These are phyloP conservation scores for Colletotrichum aenigma DNA, from an alignment of 2,329 filamentous ascomycete genomes.

Conservation along the genomic window DNA sequence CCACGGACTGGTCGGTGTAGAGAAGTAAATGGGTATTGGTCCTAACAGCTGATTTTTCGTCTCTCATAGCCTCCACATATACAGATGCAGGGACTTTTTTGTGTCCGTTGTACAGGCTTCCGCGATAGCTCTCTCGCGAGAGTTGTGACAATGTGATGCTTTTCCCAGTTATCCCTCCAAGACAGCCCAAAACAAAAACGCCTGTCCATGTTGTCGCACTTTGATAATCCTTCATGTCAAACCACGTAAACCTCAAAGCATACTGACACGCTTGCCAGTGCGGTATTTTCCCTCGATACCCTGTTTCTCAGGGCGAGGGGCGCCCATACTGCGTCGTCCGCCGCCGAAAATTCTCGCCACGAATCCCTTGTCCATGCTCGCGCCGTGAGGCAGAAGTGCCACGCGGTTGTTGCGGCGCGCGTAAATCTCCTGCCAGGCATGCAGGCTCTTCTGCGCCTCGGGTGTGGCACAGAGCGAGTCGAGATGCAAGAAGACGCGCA, in stretches of 20 bases:
- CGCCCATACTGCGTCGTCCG: background rate
- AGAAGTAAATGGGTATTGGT: constrained; percentile 17
- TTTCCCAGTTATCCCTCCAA: background rate
- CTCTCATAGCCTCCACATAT: background rate
- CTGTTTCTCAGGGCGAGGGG: constrained; percentile 4
- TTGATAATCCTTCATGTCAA: background rate
- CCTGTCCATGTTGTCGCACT: background rate
- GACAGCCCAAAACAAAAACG: background rate
- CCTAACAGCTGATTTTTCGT: constrained; percentile 5
- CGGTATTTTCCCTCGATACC: background rate
- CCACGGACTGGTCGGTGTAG: background rate
- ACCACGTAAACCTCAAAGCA: background rate
- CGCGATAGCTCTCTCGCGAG: background rate
- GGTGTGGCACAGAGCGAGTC: constrained; percentile 49
- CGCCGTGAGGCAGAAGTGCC: constrained; percentile 43
- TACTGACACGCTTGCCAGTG: constrained; percentile 18
- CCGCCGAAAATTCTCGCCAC: constrained; percentile 13
- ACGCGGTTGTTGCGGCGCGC: constrained; percentile 43
- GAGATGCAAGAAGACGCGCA: constrained; percentile 48
- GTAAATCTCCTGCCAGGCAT: constrained; percentile 53
- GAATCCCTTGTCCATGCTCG: constrained; percentile 20
- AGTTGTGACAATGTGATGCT: background rate
- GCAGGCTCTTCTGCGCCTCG: constrained; percentile 53
- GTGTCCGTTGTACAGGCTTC: background rate
- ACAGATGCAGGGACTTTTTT: background rate